phyloP scores from a whole-genome alignment of 225 moss, liverwort and hornwort species.

The Ulota crispa region DNA sequence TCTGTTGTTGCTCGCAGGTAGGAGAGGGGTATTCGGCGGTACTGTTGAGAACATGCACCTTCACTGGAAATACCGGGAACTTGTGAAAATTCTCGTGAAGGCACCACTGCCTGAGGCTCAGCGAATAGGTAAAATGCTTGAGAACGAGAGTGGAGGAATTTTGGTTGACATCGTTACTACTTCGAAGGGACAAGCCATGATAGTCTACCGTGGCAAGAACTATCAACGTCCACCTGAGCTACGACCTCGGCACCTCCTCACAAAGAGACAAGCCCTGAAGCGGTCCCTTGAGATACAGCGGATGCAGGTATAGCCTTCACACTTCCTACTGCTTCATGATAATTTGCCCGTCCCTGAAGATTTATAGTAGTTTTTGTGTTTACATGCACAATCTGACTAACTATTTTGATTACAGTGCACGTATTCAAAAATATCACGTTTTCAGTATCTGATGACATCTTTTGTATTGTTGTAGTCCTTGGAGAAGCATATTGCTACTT shows the following conservation, averaged over 20 bases:
- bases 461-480: constrained; percentile 61
- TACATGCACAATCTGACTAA: background rate
- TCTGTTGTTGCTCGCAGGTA: constrained; percentile 48
- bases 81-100: constrained; percentile 86
- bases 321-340: background rate
- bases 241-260: constrained; percentile 85
- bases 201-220: constrained; percentile 95
- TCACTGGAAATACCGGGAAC: constrained; percentile 98
- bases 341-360: background rate
- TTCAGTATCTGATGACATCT: constrained; percentile 13
- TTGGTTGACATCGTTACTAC: constrained; percentile 81
- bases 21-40: constrained; percentile 95
- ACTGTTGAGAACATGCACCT: constrained; percentile 98
- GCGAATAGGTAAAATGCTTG: constrained; percentile 79
- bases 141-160: constrained; percentile 93
- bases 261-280: constrained; percentile 96
- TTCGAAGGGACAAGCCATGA: constrained; percentile 90
- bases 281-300: constrained; percentile 91
- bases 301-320: constrained; percentile 52
- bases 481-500: constrained; percentile 68
- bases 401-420: background rate
- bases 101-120: constrained; percentile 71
- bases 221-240: constrained; percentile 89
- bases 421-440: background rate
- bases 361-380: background rate